Percentiles rank a stretch among this genome's conserved stretches.
These are phyloP conservation scores for Marvania coccoides DNA, from an alignment of 139 green algal genomes.

Conservation along the genomic window DNA sequence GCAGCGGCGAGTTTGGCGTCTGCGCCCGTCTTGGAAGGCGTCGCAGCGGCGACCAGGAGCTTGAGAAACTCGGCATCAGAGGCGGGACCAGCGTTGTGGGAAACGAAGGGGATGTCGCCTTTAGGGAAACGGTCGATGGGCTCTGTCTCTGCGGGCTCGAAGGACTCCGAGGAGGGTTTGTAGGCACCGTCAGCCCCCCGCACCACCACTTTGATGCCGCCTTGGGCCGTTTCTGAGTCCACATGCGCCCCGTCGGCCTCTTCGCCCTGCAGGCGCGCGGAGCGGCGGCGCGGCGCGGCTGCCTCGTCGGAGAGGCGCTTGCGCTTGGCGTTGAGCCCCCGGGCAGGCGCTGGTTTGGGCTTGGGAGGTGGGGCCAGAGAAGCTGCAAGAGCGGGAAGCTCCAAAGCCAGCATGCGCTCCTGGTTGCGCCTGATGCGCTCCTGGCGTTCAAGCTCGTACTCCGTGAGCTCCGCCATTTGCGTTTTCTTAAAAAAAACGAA, in stretches of 20 bases:
- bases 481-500: no score
- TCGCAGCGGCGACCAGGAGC: constrained; percentile 6
- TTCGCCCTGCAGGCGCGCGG: constrained; percentile 27
- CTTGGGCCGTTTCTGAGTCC: background rate
- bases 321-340: background rate
- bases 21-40: background rate
- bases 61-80: constrained; percentile 33
- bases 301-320: constrained; percentile 17
- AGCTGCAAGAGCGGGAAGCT: constrained; percentile 24
- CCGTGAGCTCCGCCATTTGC: constrained; percentile 15
- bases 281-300: constrained; percentile 18
- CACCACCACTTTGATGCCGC: background rate
- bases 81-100: constrained; percentile 3
- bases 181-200: background rate
- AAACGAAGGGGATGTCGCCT: constrained; percentile 24
- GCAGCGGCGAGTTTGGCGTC: background rate
- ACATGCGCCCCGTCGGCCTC: constrained; percentile 22
- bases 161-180: background rate
- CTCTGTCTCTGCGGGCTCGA: background rate
- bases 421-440: constrained; percentile 37
- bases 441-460: constrained; percentile 26
- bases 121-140: background rate
- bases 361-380: background rate
- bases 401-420: constrained; percentile 30
- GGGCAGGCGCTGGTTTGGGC: background rate